Evolutionary conservation across 805 yeast genomes (phyloP).

Genomic region (Sungouiella thailandica): DNA sequence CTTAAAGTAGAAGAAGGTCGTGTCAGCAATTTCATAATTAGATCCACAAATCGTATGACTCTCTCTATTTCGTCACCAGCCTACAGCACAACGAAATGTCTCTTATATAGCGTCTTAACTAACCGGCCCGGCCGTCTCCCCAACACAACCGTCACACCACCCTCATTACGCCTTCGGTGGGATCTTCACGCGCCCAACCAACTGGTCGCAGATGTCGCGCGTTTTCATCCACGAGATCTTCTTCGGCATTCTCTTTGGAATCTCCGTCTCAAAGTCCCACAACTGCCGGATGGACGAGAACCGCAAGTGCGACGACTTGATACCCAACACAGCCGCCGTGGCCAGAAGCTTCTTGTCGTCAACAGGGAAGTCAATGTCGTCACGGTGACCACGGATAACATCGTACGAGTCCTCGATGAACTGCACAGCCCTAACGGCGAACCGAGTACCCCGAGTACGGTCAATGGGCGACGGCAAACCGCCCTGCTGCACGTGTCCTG

Average conservation of each 20-base stretch:
- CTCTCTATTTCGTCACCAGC: too few relatives aligned
- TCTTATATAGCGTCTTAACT: too few relatives aligned
- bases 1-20: too few relatives aligned
- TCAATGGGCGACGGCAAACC: constrained; percentile 93
- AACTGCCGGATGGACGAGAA: constrained; percentile 71
- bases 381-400: constrained; percentile 18
- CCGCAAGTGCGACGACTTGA: constrained; percentile 67
- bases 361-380: constrained; percentile 26
- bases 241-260: constrained; percentile 81
- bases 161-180: too few relatives aligned
- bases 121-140: too few relatives aligned
- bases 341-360: constrained; percentile 30
- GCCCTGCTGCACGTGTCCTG: constrained; percentile 99
- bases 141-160: too few relatives aligned
- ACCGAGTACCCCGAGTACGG: constrained; percentile 82
- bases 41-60: too few relatives aligned
- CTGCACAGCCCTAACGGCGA: constrained; percentile 84
- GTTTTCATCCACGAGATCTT: constrained; percentile 74
- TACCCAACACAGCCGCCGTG: constrained; percentile 82
- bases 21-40: too few relatives aligned
- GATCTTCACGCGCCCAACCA: constrained; percentile 59
- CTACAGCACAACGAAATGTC: too few relatives aligned
- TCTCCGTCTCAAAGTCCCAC: constrained; percentile 84
- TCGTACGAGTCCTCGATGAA: constrained; percentile 57
- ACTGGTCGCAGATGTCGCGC: constrained; percentile 75